Evolutionary conservation across 441 rosid genomes (phyloP).

Genomic region (Erodium moschatum): DNA sequence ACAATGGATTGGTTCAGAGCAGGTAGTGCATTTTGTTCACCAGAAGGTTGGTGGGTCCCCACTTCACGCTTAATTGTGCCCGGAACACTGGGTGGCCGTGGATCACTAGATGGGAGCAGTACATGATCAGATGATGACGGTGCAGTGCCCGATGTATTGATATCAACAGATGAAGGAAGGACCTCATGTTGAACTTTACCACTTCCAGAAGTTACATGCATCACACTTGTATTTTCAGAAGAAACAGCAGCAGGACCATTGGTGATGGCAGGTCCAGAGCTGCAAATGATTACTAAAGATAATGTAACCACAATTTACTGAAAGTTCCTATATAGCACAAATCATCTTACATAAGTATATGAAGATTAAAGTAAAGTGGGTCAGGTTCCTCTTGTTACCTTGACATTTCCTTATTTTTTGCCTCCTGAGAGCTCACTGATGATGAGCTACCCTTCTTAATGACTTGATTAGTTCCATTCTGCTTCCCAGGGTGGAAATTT

Average conservation of each 20-base stretch:
- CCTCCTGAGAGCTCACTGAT: slow-evolving; percentile 35
- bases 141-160: slow-evolving; percentile 22
- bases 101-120: slow-evolving; percentile 43
- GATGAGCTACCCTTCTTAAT: slow-evolving; percentile 42
- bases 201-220: background rate
- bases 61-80: slow-evolving; percentile 47
- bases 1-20: slow-evolving; percentile 36
- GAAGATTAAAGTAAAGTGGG: slow-evolving; percentile 2
- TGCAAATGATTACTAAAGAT: slow-evolving; percentile 29
- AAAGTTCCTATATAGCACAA: slow-evolving; percentile 7
- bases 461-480: slow-evolving; percentile 45
- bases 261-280: slow-evolving; percentile 36
- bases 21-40: slow-evolving; percentile 30
- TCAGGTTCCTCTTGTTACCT: slow-evolving; percentile 36
- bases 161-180: background rate
- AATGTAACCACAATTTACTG: slow-evolving; percentile 15
- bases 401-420: slow-evolving; percentile 40
- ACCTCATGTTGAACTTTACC: background rate
- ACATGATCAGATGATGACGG: slow-evolving; percentile 52
- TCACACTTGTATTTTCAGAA: slow-evolving; percentile 33
- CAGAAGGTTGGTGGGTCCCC: slow-evolving; percentile 29
- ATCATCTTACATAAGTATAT: slow-evolving; percentile 7
- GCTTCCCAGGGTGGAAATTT: slow-evolving; percentile 39
- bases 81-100: slow-evolving; percentile 26
- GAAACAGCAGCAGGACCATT: slow-evolving; percentile 40